These are phyloP conservation scores for Trichophyton mentagrophytes DNA, from an alignment of 2,329 filamentous ascomycete species.

Conservation along the genomic window DNA sequence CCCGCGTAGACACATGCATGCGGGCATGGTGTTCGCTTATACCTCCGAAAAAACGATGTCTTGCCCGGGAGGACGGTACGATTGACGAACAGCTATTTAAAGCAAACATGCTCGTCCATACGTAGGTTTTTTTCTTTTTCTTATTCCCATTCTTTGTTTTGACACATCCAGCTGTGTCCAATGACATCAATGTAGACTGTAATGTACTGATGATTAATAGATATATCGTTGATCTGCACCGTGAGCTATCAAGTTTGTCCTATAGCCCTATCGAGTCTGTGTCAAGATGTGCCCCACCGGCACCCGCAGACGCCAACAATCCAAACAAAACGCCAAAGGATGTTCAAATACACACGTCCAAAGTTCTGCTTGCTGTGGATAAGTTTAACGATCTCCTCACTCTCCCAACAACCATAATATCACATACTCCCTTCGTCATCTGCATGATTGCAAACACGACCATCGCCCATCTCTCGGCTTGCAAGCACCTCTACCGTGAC, in stretches of 20 bases:
- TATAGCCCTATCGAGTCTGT: conserved; percentile 29
- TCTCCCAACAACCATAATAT: conserved; percentile 23
- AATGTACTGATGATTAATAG: conserved; percentile 14
- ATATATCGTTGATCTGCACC: conserved; percentile 26
- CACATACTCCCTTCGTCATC: conserved; percentile 29
- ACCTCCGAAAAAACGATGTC: conserved; percentile 21
- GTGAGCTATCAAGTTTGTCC: conserved; percentile 27
- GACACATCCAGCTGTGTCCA: not conserved
- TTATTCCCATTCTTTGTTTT: not conserved
- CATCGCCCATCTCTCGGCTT: conserved; percentile 48
- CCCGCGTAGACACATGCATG: conserved; percentile 24
- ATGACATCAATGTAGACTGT: conserved; percentile 23
- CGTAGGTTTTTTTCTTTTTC: conserved; percentile 15
- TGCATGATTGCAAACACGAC: conserved; percentile 32
- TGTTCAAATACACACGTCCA: conserved; percentile 28
- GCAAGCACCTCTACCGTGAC: conserved; percentile 24
- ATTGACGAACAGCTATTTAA: conserved; percentile 60
- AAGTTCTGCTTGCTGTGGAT: conserved; percentile 26
- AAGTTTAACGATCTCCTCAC: conserved; percentile 27
- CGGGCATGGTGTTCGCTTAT: conserved; percentile 30
- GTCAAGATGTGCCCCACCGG: conserved; percentile 22
- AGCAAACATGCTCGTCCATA: conserved; percentile 58
- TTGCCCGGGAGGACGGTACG: conserved; percentile 43
- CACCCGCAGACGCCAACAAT: conserved; percentile 10
- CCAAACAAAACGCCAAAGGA: conserved; percentile 7